Percentiles rank a stretch among this genome's conserved stretches.
Evolutionary conservation across 2,329 filamentous ascomycete genomes (phyloP).

Genomic region (Fusarium sp.): DNA sequence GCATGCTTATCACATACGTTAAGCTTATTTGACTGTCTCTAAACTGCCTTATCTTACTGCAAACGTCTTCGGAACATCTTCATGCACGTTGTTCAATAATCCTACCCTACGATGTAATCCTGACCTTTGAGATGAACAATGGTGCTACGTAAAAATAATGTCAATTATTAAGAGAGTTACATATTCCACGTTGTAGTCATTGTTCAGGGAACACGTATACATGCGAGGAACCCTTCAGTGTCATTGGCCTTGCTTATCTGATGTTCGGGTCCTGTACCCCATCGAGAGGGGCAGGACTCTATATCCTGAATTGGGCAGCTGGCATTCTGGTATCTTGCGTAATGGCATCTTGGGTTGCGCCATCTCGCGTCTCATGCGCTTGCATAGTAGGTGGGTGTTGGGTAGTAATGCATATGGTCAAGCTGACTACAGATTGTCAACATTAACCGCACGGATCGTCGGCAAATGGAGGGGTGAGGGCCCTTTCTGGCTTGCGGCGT

Average conservation of each 20-base stretch:
- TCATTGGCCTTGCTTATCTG: neutral
- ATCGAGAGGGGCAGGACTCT: rapidly evolving
- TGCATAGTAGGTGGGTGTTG: neutral
- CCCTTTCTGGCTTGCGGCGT: rapidly evolving
- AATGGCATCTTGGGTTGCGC: neutral
- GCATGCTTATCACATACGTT: too few species aligned
- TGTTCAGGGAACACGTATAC: neutral
- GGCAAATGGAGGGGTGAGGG: neutral
- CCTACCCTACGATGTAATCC: too few species aligned
- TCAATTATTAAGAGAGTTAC: rapidly evolving
- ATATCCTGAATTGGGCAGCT: neutral
- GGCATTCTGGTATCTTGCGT: neutral
- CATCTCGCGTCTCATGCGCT: neutral
- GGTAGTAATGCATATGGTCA: neutral
- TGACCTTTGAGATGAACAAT: neutral
- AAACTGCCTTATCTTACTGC: neutral
- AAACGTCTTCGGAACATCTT: rapidly evolving
- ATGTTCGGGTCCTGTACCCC: neutral
- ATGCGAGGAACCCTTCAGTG: neutral
- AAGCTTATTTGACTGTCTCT: neutral
- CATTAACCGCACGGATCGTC: neutral
- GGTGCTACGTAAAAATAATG: neutral
- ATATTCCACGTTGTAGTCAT: rapidly evolving
- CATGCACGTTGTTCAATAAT: rapidly evolving
- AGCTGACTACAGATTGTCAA: neutral